Evolutionary conservation across 148 eudicot genomes (phyloP), one percentile per base, ranked within the genome.

Genomic region (Spergularia bocconei): DNA sequence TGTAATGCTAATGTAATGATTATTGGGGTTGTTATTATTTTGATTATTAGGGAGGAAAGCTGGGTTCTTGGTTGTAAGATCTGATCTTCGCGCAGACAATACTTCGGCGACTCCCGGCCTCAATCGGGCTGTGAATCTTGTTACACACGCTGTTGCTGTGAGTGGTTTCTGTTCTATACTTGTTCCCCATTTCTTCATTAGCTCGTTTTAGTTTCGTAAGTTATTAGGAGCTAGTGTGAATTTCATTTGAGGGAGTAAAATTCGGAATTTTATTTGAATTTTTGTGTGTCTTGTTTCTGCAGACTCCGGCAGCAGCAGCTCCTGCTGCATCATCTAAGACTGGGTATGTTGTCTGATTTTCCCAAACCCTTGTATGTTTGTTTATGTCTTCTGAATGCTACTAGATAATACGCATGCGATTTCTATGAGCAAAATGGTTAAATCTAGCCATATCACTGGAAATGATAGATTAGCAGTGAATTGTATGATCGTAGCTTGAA

Each of bases 141-240:
- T 84, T 21, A 72, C 90, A 25, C 82, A 86, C 71, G 95, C 95
- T 51, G 92, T 90, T 80, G 87, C 88, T 19, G 97, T 91, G 78
- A 88, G 84, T 83, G 51, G 23, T 77, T 47, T 70, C 15, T 36
- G 1, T 52, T 72, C 11, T 50, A 19, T 67, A 11, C 6, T 50
- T 66, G 15, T 17, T 65, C 38, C 16, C 29, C 15, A 36, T 19
- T 6, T 41, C 21, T 60, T 17, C 36, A 29, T 29, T 1, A 29
- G 36, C 36, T 29, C 4, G 36, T 29, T 29, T 29, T 44, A 6
- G 48, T 6, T 64, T 64, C 6, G 2, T 4, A 47, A 11, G 3
- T 59, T 8, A 15, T 39, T 59, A 60, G 4, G n/a, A n/a, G 15
- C 23, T 58, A 39, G 19, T 19, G 25, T 36, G 7, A 25, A 11